phyloP scores from a whole-genome alignment of 371 early-diverging fungal genomes.

The Coemansia sp. region DNA sequence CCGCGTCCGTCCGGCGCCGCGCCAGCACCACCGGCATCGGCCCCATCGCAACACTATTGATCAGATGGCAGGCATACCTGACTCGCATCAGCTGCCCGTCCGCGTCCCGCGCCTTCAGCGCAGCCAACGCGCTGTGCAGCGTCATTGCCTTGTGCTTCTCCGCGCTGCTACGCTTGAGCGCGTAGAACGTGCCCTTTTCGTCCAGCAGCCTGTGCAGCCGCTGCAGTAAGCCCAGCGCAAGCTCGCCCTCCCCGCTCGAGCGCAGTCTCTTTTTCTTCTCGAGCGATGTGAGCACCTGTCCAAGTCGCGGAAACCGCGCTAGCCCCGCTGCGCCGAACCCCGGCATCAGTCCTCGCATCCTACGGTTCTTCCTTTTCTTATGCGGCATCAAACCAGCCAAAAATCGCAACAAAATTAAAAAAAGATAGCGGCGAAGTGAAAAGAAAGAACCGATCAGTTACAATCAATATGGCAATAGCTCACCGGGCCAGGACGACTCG shows the following conservation, averaged over 20 bases:
- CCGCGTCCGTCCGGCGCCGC: conserved; percentile 5
- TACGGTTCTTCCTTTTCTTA: neutral
- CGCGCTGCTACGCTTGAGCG: too few relatives aligned
- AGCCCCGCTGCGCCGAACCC: conserved; percentile 18
- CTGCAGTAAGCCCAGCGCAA: neutral
- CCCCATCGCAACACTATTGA: neutral
- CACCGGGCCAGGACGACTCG: too few relatives aligned
- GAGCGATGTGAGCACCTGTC: conserved; percentile 1
- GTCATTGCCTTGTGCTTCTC: neutral
- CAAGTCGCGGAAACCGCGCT: conserved; percentile 19
- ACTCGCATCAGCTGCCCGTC: neutral
- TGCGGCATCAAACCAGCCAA: neutral
- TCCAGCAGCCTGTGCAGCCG: neutral
- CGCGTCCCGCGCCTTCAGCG: neutral
- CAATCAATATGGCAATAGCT: too few relatives aligned
- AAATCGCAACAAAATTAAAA: neutral
- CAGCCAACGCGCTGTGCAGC: neutral
- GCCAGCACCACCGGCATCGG: neutral
- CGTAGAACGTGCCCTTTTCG: neutral
- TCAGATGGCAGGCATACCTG: neutral
- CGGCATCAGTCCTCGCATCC: neutral
- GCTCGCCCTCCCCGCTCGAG: neutral
- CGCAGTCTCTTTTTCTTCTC: neutral
- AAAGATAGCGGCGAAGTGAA: neutral
- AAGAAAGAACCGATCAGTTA: too few relatives aligned